Percentiles rank a stretch among this genome's conserved stretches.
phyloP scores from a whole-genome alignment of 2,329 filamentous ascomycete genomes.

The Pestalotiopsis sp. region DNA sequence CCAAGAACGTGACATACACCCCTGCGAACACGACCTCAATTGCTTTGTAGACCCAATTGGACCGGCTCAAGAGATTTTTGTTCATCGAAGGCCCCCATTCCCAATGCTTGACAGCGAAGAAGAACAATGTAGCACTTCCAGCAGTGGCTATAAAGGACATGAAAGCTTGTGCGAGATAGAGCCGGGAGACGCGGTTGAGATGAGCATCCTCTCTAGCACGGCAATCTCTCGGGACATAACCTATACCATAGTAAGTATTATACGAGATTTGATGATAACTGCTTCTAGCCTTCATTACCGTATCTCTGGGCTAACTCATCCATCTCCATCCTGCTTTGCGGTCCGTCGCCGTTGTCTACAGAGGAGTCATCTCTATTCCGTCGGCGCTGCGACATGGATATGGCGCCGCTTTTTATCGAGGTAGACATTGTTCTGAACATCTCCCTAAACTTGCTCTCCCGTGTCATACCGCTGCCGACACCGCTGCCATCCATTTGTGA shows the following conservation, averaged over 20 bases:
- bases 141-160: background rate
- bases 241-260: background rate
- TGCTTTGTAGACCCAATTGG: no score
- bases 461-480: background rate
- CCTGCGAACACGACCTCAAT: background rate
- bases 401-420: background rate
- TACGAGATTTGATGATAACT: no score
- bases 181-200: background rate
- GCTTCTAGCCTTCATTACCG: background rate
- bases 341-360: background rate
- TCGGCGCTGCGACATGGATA: background rate
- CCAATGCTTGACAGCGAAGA: background rate
- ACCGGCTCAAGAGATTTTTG: no score
- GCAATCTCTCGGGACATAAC: background rate
- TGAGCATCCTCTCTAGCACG: background rate
- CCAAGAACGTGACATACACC: background rate
- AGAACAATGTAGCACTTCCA: background rate
- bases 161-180: slow-evolving; percentile 1
- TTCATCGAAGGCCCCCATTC: background rate
- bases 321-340: background rate
- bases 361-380: background rate
- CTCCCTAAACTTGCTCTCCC: slow-evolving; percentile 7
- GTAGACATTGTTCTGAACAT: slow-evolving; percentile 7
- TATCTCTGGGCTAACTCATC: slow-evolving; percentile 3
- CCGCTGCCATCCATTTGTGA: background rate